Evolutionary conservation across 257 asterid genomes (phyloP).

Genomic region (Fraxinus cuspidata): DNA sequence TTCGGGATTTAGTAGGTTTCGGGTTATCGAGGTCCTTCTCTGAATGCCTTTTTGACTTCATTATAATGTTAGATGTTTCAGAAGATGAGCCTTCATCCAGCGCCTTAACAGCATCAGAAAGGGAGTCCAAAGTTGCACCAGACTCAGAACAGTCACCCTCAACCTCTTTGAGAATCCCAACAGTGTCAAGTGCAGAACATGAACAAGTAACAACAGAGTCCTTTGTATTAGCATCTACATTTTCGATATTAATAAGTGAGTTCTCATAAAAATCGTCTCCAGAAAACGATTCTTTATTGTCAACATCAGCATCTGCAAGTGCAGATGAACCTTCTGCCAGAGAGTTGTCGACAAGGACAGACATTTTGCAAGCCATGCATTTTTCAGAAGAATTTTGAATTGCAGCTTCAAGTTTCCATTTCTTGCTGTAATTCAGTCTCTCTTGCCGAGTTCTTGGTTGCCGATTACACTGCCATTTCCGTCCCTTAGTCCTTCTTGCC

Average conservation of each 20-base stretch:
- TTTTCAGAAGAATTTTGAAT: constrained; percentile 41
- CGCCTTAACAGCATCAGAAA: constrained; percentile 43
- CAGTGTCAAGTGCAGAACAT: constrained; percentile 45
- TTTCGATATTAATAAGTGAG: constrained; percentile 24
- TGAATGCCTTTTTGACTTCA: constrained; percentile 78
- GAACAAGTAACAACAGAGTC: constrained; percentile 47
- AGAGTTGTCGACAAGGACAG: constrained; percentile 34
- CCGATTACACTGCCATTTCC: constrained; percentile 73
- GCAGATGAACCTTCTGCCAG: constrained; percentile 41
- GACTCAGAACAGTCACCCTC: constrained; percentile 35
- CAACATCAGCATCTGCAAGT: constrained; percentile 38
- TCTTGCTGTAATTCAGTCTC: constrained; percentile 56
- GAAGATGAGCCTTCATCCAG: constrained; percentile 49
- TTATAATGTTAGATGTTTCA: constrained; percentile 36
- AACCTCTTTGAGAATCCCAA: constrained; percentile 28
- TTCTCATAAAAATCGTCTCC: constrained; percentile 35
- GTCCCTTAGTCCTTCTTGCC: constrained; percentile 68
- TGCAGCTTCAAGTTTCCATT: constrained; percentile 56
- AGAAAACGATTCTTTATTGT: constrained; percentile 37
- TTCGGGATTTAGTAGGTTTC: constrained; percentile 78
- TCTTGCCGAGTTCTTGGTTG: constrained; percentile 76
- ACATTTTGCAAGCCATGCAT: constrained; percentile 54
- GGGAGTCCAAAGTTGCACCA: constrained; percentile 36
- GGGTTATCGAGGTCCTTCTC: constrained; percentile 82
- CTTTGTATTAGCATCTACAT: constrained; percentile 34